Conservation (phyloP, 1,284 basidiomycete species). For the Puccinia novopanici region DNA sequence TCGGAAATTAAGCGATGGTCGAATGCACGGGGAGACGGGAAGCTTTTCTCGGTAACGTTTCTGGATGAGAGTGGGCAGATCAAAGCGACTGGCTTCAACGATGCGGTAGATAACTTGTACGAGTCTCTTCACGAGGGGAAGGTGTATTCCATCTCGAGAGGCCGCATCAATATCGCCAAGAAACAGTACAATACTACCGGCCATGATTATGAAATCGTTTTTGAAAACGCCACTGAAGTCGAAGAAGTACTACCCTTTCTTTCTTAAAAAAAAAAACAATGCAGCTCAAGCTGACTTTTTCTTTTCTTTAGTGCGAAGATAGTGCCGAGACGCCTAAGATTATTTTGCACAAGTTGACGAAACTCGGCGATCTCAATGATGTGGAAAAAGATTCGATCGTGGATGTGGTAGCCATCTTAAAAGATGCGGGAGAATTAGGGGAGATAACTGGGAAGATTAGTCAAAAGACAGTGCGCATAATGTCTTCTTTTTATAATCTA, state of each 20-base stretch:
- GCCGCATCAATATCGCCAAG: constrained; percentile 89
- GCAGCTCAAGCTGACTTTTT: not conserved
- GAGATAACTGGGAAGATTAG: constrained; percentile 74
- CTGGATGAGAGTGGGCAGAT: constrained; percentile 97
- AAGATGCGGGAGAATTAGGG: constrained; percentile 71
- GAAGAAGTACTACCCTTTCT: constrained; percentile 62
- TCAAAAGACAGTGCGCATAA: constrained; percentile 66
- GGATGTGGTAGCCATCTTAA: constrained; percentile 82
- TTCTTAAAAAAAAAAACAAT: not conserved
- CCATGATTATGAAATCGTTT: constrained; percentile 90
- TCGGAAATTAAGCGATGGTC: constrained; percentile 86
- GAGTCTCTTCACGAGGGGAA: constrained; percentile 84
- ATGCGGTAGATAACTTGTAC: constrained; percentile 79
- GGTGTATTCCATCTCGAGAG: constrained; percentile 88
- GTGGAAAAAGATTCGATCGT: constrained; percentile 74
- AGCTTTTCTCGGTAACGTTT: constrained; percentile 87
- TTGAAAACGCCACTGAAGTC: constrained; percentile 81
- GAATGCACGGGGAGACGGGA: constrained; percentile 88
- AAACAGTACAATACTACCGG: constrained; percentile 89
- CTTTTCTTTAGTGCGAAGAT: constrained; percentile 67
- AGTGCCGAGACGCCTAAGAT: constrained; percentile 72
- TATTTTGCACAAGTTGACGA: constrained; percentile 77
- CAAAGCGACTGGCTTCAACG: constrained; percentile 86
- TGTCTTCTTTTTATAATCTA: too few relatives aligned
- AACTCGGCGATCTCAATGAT: constrained; percentile 68